A percentile compares a stretch with the other conserved stretches of the same genome.
Conservation (phyloP, 2,329 filamentous ascomycete genomes). For the Malbranchea zuffiana region DNA sequence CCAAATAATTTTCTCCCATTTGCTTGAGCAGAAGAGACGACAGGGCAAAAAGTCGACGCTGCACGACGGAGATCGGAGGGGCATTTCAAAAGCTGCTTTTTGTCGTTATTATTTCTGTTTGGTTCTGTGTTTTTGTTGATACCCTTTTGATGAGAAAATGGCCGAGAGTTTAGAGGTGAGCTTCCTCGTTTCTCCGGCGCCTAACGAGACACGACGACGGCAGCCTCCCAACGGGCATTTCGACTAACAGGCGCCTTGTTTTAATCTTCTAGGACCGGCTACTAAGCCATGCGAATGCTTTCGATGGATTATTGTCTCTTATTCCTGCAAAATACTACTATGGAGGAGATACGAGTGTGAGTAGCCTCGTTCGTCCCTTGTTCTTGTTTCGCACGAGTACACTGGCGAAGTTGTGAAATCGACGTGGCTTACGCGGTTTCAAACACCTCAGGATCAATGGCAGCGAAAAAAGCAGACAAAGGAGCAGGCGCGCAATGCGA, state of each 20-base stretch:
- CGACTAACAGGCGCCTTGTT: constrained; percentile 1
- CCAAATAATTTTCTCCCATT: constrained; percentile 11
- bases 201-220: too few species aligned
- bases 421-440: too few species aligned
- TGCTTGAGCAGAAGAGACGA: too few species aligned
- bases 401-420: too few species aligned
- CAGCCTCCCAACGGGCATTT: neutral
- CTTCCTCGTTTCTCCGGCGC: too few species aligned
- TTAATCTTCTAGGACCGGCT: constrained; percentile 39
- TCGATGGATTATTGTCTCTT: constrained; percentile 74
- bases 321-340: constrained; percentile 90
- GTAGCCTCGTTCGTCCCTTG: constrained; percentile 33
- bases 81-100: neutral
- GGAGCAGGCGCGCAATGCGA: constrained; percentile 69
- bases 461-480: constrained; percentile 92
- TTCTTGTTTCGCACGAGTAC: too few species aligned
- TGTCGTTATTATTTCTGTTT: neutral
- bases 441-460: constrained; percentile 92
- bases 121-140: constrained; percentile 1
- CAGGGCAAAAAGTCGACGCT: too few species aligned
- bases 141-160: constrained; percentile 11
- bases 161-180: constrained; percentile 17
- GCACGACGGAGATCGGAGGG: too few species aligned
- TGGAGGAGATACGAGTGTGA: constrained; percentile 69
- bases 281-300: constrained; percentile 55